Percentiles rank a stretch among this genome's conserved stretches.
These are phyloP conservation scores for Zostera marina DNA, from an alignment of 116 monocot species.

Conservation along the genomic window DNA sequence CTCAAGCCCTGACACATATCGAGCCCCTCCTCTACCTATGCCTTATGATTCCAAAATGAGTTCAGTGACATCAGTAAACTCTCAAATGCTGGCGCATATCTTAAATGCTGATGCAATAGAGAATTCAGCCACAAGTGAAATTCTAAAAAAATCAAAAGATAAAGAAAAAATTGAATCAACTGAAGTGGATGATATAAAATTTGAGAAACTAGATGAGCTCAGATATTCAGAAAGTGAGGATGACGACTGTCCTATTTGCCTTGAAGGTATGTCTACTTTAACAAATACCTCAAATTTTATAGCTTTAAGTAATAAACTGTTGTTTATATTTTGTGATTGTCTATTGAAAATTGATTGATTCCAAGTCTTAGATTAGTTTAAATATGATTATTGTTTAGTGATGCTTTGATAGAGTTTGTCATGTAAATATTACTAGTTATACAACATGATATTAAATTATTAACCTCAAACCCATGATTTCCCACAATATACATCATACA, in stretches of 20 bases:
- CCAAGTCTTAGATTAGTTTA: neutral
- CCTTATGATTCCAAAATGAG: constrained; percentile 22
- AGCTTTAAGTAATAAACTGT: too few species aligned
- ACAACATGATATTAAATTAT: too few species aligned
- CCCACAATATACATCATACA: too few species aligned
- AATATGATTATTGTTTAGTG: too few species aligned
- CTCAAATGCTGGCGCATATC: neutral
- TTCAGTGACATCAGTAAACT: neutral
- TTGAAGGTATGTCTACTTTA: constrained; percentile 4
- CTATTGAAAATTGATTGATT: neutral
- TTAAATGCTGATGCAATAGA: neutral
- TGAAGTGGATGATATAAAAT: neutral
- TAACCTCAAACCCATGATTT: too few species aligned
- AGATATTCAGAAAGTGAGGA: neutral
- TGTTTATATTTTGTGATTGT: neutral
- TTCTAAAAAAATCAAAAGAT: neutral
- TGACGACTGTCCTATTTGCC: constrained; percentile 8
- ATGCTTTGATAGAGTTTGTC: too few species aligned
- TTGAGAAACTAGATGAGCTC: neutral
- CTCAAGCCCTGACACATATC: constrained; percentile 43
- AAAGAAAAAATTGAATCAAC: neutral
- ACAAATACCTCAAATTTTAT: neutral
- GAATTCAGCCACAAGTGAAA: neutral
- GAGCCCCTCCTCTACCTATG: constrained; percentile 36
- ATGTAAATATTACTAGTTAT: too few species aligned